Conservation (phyloP, 2,329 filamentous ascomycete species). For the Zymoseptoria ardabiliae region DNA sequence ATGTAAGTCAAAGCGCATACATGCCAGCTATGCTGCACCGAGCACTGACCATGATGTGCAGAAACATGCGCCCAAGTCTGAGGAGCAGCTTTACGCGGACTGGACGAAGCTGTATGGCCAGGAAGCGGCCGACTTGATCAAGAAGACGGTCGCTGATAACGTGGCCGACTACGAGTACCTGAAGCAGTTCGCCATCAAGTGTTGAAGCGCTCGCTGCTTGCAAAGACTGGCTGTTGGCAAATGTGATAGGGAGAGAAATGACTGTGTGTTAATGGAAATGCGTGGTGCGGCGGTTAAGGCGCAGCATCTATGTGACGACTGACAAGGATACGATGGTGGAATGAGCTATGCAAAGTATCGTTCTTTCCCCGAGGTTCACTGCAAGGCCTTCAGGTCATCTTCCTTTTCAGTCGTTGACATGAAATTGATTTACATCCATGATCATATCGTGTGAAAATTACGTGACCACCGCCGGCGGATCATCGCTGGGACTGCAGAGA, state of each 20-base stretch:
- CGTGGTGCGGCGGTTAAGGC: neutral
- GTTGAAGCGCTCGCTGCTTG: constrained; percentile 5
- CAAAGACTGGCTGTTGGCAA: neutral
- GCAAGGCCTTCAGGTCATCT: too few species aligned
- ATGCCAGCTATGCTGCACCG: constrained; percentile 1
- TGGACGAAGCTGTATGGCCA: constrained; percentile 70
- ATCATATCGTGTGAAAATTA: too few species aligned
- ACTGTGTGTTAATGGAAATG: neutral
- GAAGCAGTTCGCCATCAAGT: constrained; percentile 64
- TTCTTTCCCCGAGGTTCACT: too few species aligned
- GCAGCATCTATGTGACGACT: neutral
- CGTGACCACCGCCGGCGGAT: too few species aligned
- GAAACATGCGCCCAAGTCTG: constrained; percentile 56
- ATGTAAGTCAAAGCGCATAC: constrained; percentile 39
- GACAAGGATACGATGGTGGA: neutral
- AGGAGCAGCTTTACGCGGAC: constrained; percentile 60
- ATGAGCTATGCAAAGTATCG: neutral
- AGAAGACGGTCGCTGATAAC: constrained; percentile 64
- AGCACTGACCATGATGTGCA: constrained; percentile 18
- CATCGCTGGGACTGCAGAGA: too few species aligned
- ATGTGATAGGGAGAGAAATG: neutral
- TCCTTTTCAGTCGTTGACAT: too few species aligned
- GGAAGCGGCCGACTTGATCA: constrained; percentile 62
- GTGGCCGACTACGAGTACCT: constrained; percentile 71
- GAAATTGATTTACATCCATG: too few species aligned